Percentiles rank a stretch among this genome's conserved stretches.
phyloP scores from a whole-genome alignment of 2,329 filamentous ascomycete genomes.

The Pestalotiopsis sp. region DNA sequence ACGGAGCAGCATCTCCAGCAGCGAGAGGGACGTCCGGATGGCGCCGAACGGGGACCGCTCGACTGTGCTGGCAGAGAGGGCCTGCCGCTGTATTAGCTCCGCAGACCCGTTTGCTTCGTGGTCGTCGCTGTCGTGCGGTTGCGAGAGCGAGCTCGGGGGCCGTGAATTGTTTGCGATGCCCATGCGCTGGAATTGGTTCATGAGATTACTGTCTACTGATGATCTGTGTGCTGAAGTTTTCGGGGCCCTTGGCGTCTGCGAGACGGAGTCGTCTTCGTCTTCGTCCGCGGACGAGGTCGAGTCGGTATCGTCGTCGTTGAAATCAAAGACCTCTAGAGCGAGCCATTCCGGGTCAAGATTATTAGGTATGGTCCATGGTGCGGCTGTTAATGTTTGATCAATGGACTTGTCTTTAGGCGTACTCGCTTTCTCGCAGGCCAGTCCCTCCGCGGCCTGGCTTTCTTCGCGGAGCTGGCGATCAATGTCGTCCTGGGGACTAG shows the following conservation, averaged over 20 bases:
- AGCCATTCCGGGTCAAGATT: slow-evolving; percentile 90
- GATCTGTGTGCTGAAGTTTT: slow-evolving; percentile 19
- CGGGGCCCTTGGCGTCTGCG: not conserved
- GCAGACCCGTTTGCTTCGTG: not conserved
- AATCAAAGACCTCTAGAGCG: slow-evolving; percentile 81
- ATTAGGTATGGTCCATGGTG: slow-evolving; percentile 63
- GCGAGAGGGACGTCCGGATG: slow-evolving; percentile 65
- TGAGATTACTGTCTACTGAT: slow-evolving; percentile 30
- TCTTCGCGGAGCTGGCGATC: slow-evolving; percentile 49
- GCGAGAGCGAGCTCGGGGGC: slow-evolving; percentile 19
- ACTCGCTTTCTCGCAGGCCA: not conserved
- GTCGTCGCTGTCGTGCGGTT: not conserved
- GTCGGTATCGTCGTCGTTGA: slow-evolving; percentile 45
- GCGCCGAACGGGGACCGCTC: slow-evolving; percentile 52
- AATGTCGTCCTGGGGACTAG: slow-evolving; percentile 45
- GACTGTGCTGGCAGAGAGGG: slow-evolving; percentile 31
- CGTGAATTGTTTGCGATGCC: slow-evolving; percentile 42
- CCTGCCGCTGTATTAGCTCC: slow-evolving; percentile 22
- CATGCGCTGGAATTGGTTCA: slow-evolving; percentile 37
- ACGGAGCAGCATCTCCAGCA: slow-evolving; percentile 87
- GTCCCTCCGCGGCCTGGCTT: slow-evolving; percentile 24
- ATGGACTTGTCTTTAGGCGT: not conserved
- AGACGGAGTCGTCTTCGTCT: slow-evolving; percentile 18
- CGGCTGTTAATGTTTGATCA: not conserved
- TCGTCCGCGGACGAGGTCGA: slow-evolving; percentile 35